Conservation (phyloP, 1,139 yeast genomes). For the Casaregolazyma lundiana region DNA sequence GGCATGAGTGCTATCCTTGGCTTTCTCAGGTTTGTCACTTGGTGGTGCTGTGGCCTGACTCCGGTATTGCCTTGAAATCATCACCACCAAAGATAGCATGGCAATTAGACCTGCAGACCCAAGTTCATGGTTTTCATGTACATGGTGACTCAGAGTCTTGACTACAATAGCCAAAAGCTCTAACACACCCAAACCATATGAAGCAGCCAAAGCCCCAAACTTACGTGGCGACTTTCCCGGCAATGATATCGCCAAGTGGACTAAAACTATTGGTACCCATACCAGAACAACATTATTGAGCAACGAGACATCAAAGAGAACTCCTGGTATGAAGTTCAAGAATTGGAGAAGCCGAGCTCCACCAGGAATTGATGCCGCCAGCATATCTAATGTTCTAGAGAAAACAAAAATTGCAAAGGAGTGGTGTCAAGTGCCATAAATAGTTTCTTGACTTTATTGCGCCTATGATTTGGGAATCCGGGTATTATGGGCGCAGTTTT, state of each 20-base stretch:
- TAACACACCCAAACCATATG: neutral
- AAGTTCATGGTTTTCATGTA: neutral
- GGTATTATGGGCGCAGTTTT: constrained; percentile 1
- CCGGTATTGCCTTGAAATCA: neutral
- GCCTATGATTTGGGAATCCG: constrained; percentile 1
- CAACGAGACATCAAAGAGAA: neutral
- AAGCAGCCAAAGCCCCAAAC: neutral
- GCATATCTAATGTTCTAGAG: neutral
- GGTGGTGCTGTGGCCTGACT: neutral
- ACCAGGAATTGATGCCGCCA: neutral
- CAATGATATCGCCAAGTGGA: neutral
- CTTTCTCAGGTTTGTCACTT: neutral
- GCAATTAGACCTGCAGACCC: neutral
- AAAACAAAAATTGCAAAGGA: neutral
- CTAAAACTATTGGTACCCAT: neutral
- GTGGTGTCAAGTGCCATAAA: constrained; percentile 1
- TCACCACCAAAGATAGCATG: neutral
- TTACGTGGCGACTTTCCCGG: constrained; percentile 1
- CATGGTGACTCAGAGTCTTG: neutral
- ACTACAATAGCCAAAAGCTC: neutral
- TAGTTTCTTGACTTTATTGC: neutral
- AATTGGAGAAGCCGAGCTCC: neutral
- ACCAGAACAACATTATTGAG: neutral
- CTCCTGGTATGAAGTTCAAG: neutral
- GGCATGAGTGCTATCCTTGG: neutral